These are phyloP conservation scores for Solanum paucissectum DNA, from an alignment of 257 asterid species.

Conservation along the genomic window DNA sequence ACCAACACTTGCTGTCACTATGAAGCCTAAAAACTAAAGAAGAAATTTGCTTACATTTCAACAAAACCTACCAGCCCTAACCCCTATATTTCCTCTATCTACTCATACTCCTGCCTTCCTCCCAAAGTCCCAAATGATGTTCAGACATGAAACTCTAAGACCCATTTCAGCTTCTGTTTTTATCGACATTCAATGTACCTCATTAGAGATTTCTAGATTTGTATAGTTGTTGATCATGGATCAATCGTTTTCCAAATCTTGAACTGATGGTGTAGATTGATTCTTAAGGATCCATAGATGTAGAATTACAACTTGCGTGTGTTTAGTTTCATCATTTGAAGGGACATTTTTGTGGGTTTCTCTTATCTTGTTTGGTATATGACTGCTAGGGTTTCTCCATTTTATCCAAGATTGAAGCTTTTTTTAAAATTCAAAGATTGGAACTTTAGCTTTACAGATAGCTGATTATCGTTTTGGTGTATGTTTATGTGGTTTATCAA, in stretches of 20 bases:
- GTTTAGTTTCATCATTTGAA: no score
- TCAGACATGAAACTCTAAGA: neutral
- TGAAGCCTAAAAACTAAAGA: neutral
- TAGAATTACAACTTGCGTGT: no score
- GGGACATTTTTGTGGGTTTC: neutral
- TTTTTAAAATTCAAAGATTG: no score
- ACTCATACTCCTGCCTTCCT: neutral
- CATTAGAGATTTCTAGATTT: neutral
- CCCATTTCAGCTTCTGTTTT: neutral
- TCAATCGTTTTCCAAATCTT: neutral
- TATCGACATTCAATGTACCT: neutral
- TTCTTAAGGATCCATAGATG: neutral
- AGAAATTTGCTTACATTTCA: neutral
- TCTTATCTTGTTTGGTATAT: neutral
- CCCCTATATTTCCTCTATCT: neutral
- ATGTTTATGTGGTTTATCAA: no score
- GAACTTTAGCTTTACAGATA: no score
- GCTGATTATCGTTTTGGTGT: no score
- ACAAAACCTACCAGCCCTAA: constrained; percentile 8
- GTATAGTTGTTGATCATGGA: neutral
- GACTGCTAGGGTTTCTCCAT: neutral
- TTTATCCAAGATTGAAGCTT: no score
- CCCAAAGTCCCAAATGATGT: neutral
- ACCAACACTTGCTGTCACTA: neutral
- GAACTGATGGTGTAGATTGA: neutral